These are phyloP conservation scores for Sporothrix schenckii DNA, from an alignment of 2,329 filamentous ascomycete species.

Conservation along the genomic window DNA sequence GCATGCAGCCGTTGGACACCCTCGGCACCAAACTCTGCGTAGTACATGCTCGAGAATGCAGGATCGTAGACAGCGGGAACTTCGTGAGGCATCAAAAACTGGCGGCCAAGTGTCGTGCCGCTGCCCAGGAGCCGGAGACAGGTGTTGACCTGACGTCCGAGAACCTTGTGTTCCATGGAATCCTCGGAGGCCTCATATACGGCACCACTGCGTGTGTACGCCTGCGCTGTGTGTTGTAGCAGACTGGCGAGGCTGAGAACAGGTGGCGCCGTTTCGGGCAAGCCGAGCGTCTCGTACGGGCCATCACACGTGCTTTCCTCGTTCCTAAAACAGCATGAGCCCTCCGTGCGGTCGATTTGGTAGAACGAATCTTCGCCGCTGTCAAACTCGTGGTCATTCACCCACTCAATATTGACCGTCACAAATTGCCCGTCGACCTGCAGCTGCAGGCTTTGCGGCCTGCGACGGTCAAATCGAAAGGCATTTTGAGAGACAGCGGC, in stretches of 20 bases:
- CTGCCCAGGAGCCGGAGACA: not conserved
- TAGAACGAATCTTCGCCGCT: not conserved
- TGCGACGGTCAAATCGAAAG: conserved; percentile 40
- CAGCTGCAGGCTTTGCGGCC: conserved; percentile 45
- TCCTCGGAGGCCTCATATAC: too few relatives aligned
- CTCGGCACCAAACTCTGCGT: not conserved
- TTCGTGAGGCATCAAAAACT: not conserved
- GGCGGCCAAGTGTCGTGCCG: not conserved
- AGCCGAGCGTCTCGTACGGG: not conserved
- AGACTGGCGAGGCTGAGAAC: not conserved
- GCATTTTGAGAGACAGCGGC: conserved; percentile 41
- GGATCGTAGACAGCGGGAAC: conserved; percentile 12
- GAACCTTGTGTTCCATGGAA: conserved; percentile 10
- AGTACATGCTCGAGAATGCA: conserved; percentile 1
- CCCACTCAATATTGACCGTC: conserved; percentile 46
- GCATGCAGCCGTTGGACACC: conserved; percentile 8
- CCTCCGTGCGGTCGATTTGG: not conserved
- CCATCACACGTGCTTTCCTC: not conserved
- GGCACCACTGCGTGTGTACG: not conserved
- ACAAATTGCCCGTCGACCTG: conserved; percentile 40
- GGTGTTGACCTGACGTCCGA: not conserved
- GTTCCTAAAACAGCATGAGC: not conserved
- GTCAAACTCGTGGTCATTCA: conserved; percentile 35
- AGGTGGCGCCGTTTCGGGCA: not conserved
- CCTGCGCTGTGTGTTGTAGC: not conserved